A percentile compares a stretch with the other conserved stretches of the same genome.
Conservation (phyloP, 805 yeast species). For the Saturnispora zaruensis region DNA sequence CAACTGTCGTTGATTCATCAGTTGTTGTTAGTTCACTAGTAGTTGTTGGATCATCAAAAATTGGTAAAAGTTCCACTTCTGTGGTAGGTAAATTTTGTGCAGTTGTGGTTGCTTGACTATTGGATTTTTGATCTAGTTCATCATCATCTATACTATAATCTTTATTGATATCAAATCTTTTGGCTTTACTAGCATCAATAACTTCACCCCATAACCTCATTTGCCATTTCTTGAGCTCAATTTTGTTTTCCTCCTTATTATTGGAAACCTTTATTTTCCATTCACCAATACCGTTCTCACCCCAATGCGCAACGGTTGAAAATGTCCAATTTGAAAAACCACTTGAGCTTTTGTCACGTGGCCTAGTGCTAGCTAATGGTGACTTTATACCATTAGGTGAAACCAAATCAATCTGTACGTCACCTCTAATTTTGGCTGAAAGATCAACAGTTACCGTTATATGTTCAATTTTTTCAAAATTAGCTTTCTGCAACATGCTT, state of each 20-base stretch:
- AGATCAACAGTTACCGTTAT: conserved; percentile 74
- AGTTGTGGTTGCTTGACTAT: background rate
- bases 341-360: conserved; percentile 40
- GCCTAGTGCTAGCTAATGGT: conserved; percentile 61
- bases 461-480: conserved; percentile 74
- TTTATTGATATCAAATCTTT: conserved; percentile 41
- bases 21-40: background rate
- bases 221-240: conserved; percentile 59
- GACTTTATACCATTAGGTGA: conserved; percentile 76
- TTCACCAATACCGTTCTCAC: conserved; percentile 67
- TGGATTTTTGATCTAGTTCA: conserved; percentile 5
- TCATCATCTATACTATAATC: conserved; percentile 34
- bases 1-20: conserved; percentile 10
- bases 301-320: conserved; percentile 99
- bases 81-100: background rate
- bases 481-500: conserved; percentile 43
- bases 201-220: conserved; percentile 77
- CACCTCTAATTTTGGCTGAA: conserved; percentile 59
- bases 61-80: background rate
- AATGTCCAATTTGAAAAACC: conserved; percentile 85
- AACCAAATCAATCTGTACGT: conserved; percentile 49
- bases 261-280: conserved; percentile 71
- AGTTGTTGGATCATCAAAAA: conserved; percentile 8
- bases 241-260: conserved; percentile 29
- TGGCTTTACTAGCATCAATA: conserved; percentile 54